Evolutionary conservation across 257 asterid genomes (phyloP), one percentile per base, ranked within the genome.

Genomic region (Echium plantagineum): DNA sequence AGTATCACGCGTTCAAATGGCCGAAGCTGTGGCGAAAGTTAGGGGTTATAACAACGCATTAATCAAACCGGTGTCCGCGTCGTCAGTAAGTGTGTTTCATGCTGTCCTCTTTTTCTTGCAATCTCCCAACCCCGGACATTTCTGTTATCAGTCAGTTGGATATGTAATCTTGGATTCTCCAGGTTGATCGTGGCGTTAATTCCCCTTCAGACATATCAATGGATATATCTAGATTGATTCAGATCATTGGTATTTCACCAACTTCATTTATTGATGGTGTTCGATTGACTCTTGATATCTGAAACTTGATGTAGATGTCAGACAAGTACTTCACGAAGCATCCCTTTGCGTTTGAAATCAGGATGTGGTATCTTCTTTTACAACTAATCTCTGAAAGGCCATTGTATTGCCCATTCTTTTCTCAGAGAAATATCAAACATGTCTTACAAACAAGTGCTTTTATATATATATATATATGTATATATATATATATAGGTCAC

Each of bases 1-100:
- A 75, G 72, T 93, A 21, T 85, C 98, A 21, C 82, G 98, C 59
- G 94, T 88, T 67, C 94, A 91, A 76, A 91, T 91, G 98, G 98
- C 98, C 5, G 95, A 91, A 77, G 85, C 83, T 67, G 90, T 88
- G 68, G 96, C 96, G 35, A 66, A 63, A 51, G 73, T 69, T 51
- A 79, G 84, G 77, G 94, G 88, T 58, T 81, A 88, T 61, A 72
- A 68, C 56, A 57, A 83, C 65, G 80, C 98, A 60, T 60, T 78
- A 78, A 84, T 91, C 82, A 88, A 74, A 38, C 74, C 81, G 24
- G 96, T 84, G 26, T 84, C 96, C 21, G 90, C 98, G 47, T 81
- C 94, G 69, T 77, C 90, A 18, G 98, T 91, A 82, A 54, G 87
- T 75, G n/a, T 21, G 6, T 19, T 22, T 64, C 15, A 52, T 62